Conservation (phyloP, 2,329 filamentous ascomycete genomes). For the Chaetothyriales sp. region DNA sequence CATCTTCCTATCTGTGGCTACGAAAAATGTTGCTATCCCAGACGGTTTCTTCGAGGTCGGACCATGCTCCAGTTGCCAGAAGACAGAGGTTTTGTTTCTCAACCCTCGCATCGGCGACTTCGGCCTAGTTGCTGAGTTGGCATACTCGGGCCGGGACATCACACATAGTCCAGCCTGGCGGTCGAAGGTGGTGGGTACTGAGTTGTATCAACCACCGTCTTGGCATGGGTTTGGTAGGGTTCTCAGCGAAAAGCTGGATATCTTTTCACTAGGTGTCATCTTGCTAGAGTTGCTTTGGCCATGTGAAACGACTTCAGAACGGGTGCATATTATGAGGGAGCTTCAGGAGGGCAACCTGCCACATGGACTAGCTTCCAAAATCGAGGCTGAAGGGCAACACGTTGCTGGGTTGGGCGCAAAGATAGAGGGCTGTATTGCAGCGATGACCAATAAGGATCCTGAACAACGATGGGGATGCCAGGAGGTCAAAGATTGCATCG, state of each 20-base stretch:
- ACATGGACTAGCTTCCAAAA: constrained; percentile 24
- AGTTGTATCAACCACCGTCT: constrained; percentile 43
- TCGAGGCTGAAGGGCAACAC: constrained; percentile 22
- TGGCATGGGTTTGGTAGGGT: background rate
- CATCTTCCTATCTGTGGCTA: constrained; percentile 41
- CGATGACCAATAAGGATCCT: constrained; percentile 28
- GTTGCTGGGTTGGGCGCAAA: constrained; percentile 20
- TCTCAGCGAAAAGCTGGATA: constrained; percentile 37
- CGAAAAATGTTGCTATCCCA: constrained; percentile 24
- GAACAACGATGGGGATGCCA: constrained; percentile 24
- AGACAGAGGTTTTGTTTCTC: constrained; percentile 24
- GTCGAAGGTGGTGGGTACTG: constrained; percentile 42
- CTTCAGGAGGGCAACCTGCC: constrained; percentile 24
- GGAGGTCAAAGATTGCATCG: constrained; percentile 23
- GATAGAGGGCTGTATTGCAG: constrained; percentile 25
- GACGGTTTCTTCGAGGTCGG: constrained; percentile 29
- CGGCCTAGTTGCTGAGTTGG: constrained; percentile 43
- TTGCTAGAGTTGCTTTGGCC: constrained; percentile 45
- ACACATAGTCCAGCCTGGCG: background rate
- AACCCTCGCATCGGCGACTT: constrained; percentile 54
- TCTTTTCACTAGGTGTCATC: constrained; percentile 22
- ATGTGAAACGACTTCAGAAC: constrained; percentile 38
- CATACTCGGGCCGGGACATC: constrained; percentile 1
- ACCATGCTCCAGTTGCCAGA: constrained; percentile 9
- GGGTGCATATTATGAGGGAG: constrained; percentile 28